Conservation (phyloP, 1,139 yeast species). For the Chernovozyma aurita region DNA sequence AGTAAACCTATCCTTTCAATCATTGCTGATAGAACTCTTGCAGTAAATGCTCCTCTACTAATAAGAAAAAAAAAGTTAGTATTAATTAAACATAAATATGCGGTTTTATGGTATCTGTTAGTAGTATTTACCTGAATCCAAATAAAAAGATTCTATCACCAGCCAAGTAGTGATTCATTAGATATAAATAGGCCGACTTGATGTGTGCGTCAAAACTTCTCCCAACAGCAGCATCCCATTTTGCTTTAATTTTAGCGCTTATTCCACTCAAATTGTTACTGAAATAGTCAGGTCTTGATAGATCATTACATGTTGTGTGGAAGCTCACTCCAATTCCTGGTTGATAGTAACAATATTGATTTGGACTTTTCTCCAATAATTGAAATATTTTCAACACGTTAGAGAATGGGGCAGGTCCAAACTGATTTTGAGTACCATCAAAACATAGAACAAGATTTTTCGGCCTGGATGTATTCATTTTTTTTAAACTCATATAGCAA, state of each 20-base stretch:
- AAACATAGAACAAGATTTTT: slow-evolving; percentile 43
- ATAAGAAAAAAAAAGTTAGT: background rate
- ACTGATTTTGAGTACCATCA: slow-evolving; percentile 60
- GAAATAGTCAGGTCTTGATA: slow-evolving; percentile 15
- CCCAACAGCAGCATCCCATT: slow-evolving; percentile 49
- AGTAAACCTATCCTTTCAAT: slow-evolving; percentile 56
- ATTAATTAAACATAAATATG: background rate
- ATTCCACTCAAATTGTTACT: slow-evolving; percentile 3
- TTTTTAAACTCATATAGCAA: too few relatives aligned
- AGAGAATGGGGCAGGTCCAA: slow-evolving; percentile 53
- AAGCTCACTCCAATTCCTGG: slow-evolving; percentile 60
- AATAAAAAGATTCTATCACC: slow-evolving; percentile 53
- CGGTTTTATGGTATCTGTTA: too few relatives aligned
- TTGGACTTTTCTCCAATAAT: slow-evolving; percentile 42
- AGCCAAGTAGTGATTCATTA: slow-evolving; percentile 41
- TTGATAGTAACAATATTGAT: slow-evolving; percentile 58
- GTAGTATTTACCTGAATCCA: slow-evolving; percentile 46
- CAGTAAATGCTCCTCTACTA: slow-evolving; percentile 64
- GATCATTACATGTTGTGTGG: slow-evolving; percentile 27
- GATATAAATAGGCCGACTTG: slow-evolving; percentile 49
- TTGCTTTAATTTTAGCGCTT: slow-evolving; percentile 12
- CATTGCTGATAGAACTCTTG: slow-evolving; percentile 61
- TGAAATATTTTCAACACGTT: slow-evolving; percentile 52
- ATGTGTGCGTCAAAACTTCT: slow-evolving; percentile 52
- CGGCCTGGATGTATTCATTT: too few relatives aligned